Base-by-base conservation (phyloP, 768 basidiomycete genomes). In the Chlorophyllum brunneum region DNA sequence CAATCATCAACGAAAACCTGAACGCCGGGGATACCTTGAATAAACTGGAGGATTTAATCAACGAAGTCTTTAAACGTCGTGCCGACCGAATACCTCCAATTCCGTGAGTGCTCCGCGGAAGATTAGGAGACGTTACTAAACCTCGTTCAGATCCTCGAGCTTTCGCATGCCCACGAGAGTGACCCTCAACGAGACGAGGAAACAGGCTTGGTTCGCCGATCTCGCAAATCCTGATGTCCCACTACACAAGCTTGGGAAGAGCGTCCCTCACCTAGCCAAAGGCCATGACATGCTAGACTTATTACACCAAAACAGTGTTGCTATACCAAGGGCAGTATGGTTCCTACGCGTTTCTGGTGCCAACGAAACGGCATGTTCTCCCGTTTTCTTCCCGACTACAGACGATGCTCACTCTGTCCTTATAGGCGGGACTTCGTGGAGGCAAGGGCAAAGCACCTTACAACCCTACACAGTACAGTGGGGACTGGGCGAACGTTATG, bases 131-230 rank as follows among this genome's bases (percentile, higher is more conserved):
- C 3, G 11, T 27, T 18, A 23, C 30, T 39, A 23, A 29, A 39
- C 13, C 24, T 22, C 29, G 43, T 33, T 38, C 57, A 87, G 89
- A 11, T 54, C 78, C 4, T 82, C 83, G 20, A 77, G 83, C 1
- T 93, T 90, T 66, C 86, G 85, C 46, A 80, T 92, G 58, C 91
- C 91, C 0, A 81, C 85, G n/a, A 72, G 91, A 59, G 88, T 90
- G 4, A 92, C 91, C 1, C 69, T 88, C 10, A 91, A 86, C 46
- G 88, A 92, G 58, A 70, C 82, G 5, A 89, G 88, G 63, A 77
- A 86, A n/a, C 79, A 84, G 51, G 74, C 85, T 5, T 93, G 91
- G 91, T 88, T 92, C 61, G 77, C 81, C 6, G 89, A 92, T 61
- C 78, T 93, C 9, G 88, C 91, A 10, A 81, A 92, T 57, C 82